Percentiles rank a stretch among this genome's conserved stretches.
phyloP scores from a whole-genome alignment of 1,284 basidiomycete genomes.

The Cutaneotrichosporon sp. region DNA sequence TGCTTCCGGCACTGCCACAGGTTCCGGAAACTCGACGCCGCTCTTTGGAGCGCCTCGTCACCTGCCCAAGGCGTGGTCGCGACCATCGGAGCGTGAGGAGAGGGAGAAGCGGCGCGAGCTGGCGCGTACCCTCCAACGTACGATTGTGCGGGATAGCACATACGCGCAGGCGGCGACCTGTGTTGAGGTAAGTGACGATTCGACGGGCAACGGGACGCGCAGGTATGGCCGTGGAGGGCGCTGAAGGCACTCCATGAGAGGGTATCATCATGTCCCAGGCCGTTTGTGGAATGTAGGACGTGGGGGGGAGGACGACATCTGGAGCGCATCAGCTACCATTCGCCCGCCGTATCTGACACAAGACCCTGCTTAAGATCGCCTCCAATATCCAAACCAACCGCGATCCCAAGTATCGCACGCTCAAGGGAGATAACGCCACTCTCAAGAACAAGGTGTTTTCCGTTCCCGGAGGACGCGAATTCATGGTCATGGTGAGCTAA shows the following conservation, averaged over 20 bases:
- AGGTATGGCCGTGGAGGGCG: no score
- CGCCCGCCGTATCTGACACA: background rate
- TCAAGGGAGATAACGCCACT: conserved; percentile 34
- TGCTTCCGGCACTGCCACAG: background rate
- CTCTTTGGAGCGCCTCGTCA: conserved; percentile 6
- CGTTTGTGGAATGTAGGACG: no score
- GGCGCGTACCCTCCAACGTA: conserved; percentile 33
- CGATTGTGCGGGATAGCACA: conserved; percentile 40
- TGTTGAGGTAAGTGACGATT: conserved; percentile 38
- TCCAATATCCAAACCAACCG: conserved; percentile 33
- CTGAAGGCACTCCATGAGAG: no score
- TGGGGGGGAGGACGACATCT: no score
- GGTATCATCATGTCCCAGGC: no score
- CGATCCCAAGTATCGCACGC: conserved; percentile 37
- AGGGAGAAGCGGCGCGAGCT: conserved; percentile 29
- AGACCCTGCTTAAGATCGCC: conserved; percentile 45
- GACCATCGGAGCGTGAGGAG: conserved; percentile 20
- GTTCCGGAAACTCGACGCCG: background rate
- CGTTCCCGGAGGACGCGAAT: conserved; percentile 40
- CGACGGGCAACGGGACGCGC: background rate
- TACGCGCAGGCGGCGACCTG: conserved; percentile 34
- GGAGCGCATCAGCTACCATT: background rate
- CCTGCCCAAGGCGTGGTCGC: conserved; percentile 14
- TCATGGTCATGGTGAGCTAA: conserved; percentile 37
- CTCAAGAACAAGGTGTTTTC: conserved; percentile 39